Evolutionary conservation across 2,329 filamentous ascomycete species (phyloP).

Genomic region (Teratosphaeria destructans): DNA sequence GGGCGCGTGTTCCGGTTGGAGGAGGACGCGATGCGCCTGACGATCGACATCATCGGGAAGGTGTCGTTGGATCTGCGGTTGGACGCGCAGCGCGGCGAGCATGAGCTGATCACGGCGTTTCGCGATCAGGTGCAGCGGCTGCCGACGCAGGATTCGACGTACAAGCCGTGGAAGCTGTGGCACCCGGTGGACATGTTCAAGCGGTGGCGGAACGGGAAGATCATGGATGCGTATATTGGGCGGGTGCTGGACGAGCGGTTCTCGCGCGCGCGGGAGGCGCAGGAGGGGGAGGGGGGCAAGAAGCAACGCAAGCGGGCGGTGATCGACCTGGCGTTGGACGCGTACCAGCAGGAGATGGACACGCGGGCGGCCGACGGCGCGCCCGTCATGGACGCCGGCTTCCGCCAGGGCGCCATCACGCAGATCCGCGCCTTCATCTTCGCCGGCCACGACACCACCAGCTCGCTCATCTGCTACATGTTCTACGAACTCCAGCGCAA

Average conservation of each 20-base stretch:
- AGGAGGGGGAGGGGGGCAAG: not conserved
- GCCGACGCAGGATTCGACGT: slow-evolving; percentile 8
- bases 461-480: slow-evolving; percentile 25
- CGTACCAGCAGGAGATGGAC: slow-evolving; percentile 21
- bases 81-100: slow-evolving; percentile 22
- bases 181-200: slow-evolving; percentile 10
- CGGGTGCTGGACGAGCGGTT: slow-evolving; percentile 28
- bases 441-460: slow-evolving; percentile 34
- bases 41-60: slow-evolving; percentile 34
- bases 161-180: slow-evolving; percentile 10
- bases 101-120: slow-evolving; percentile 28
- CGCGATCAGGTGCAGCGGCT: slow-evolving; percentile 20
- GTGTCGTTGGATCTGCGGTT: slow-evolving; percentile 29
- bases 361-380: slow-evolving; percentile 22
- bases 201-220: slow-evolving; percentile 13
- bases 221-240: slow-evolving; percentile 25
- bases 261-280: slow-evolving; percentile 11
- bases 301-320: slow-evolving; percentile 18
- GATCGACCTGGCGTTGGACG: slow-evolving; percentile 26
- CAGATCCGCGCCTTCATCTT: slow-evolving; percentile 33
- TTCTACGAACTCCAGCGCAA: slow-evolving; percentile 29
- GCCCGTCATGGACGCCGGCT: slow-evolving; percentile 23
- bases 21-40: slow-evolving; percentile 29
- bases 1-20: slow-evolving; percentile 31
- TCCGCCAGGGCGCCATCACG: slow-evolving; percentile 24